A percentile compares a stretch with the other conserved stretches of the same genome.
These are phyloP conservation scores for Ceratonia siliqua DNA, from an alignment of 306 rosid genomes.

Conservation along the genomic window DNA sequence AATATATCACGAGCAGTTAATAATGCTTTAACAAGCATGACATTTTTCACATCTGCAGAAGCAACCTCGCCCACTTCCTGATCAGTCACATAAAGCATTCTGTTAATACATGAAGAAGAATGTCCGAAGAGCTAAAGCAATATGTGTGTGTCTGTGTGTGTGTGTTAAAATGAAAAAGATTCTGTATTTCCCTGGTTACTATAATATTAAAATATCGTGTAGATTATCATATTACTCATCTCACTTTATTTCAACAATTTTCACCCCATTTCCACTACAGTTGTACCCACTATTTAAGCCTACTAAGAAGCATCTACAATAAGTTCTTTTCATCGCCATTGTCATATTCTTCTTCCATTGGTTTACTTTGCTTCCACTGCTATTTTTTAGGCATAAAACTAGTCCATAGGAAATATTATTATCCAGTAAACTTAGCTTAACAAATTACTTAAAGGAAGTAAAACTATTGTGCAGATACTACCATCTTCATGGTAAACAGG, in stretches of 20 bases:
- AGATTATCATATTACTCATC: background rate
- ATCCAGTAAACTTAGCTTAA: background rate
- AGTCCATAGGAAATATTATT: background rate
- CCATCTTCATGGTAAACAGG: conserved; percentile 5
- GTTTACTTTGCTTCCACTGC: background rate
- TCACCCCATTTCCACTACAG: background rate
- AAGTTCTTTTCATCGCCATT: background rate
- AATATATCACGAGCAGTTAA: conserved; percentile 70
- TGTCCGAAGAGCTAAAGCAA: conserved; percentile 7
- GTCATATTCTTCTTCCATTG: background rate
- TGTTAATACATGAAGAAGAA: conserved; percentile 36
- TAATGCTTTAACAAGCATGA: conserved; percentile 63
- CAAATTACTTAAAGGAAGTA: background rate
- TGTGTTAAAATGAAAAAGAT: background rate
- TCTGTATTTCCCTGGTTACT: background rate
- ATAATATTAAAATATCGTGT: background rate
- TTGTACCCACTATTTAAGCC: background rate
- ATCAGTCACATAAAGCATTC: conserved; percentile 40
- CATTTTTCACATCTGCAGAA: conserved; percentile 46
- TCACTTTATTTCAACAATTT: conserved; percentile 1
- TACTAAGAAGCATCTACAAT: too few species aligned
- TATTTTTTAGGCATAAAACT: background rate
- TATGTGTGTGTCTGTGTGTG: too few species aligned
- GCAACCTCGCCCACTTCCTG: conserved; percentile 48
- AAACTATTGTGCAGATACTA: background rate